These are phyloP conservation scores for Verticillium longisporum DNA, from an alignment of 2,329 filamentous ascomycete species.

Conservation along the genomic window DNA sequence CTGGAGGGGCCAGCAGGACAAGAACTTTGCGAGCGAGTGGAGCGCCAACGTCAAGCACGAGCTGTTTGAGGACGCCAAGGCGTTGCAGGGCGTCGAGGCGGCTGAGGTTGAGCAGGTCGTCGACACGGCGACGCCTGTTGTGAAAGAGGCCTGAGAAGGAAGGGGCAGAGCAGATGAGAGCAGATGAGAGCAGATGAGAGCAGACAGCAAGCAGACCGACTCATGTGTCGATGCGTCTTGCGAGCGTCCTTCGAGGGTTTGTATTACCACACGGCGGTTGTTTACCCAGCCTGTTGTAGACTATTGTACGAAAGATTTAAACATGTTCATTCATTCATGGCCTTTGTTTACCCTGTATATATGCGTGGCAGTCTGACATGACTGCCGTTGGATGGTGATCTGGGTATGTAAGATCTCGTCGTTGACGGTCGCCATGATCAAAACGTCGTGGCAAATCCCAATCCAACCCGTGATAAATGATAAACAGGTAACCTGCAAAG, in stretches of 20 bases:
- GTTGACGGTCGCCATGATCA: neutral
- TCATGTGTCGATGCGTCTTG: neutral
- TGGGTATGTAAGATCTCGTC: neutral
- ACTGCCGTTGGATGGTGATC: neutral
- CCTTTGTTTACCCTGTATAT: neutral
- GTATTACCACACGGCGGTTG: neutral
- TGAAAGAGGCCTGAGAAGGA: neutral
- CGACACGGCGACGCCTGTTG: neutral
- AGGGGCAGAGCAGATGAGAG: neutral
- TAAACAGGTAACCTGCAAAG: constrained; percentile 16
- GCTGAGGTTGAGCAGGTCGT: neutral
- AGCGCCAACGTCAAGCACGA: constrained; percentile 46
- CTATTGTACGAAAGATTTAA: constrained; percentile 8
- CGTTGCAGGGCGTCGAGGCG: neutral
- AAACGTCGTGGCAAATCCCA: neutral
- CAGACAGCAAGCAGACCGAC: neutral
- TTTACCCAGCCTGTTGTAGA: constrained; percentile 5
- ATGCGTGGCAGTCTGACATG: neutral
- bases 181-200: neutral
- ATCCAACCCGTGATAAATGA: neutral
- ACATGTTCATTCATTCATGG: neutral
- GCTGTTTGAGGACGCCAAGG: constrained; percentile 18
- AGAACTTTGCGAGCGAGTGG: constrained; percentile 40
- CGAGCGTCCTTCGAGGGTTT: neutral
- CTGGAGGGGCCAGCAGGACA: constrained; percentile 44